Percentiles rank a stretch among this genome's conserved stretches.
Conservation (phyloP, 2,329 filamentous ascomycete genomes). For the Aspergillus texensis region DNA sequence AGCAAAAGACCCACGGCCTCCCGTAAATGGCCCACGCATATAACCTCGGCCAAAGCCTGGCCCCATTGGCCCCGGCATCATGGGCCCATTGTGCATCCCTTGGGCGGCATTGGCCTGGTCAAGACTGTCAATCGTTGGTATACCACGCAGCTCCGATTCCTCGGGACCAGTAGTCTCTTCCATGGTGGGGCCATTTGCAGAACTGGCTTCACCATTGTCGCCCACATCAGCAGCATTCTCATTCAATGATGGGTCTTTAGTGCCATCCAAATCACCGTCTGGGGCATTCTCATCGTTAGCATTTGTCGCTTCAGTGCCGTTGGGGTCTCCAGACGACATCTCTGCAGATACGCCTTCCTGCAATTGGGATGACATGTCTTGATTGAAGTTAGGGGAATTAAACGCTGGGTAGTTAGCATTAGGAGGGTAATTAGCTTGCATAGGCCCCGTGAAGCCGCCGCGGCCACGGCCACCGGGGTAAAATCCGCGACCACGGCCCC, state of each 20-base stretch:
- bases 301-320: constrained; percentile 26
- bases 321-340: constrained; percentile 13
- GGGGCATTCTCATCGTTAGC: constrained; percentile 38
- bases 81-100: constrained; percentile 34
- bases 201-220: constrained; percentile 17
- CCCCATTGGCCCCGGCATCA: constrained; percentile 28
- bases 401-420: constrained; percentile 38
- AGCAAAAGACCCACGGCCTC: constrained; percentile 41
- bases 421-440: constrained; percentile 37
- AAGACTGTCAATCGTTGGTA: constrained; percentile 36
- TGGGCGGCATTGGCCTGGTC: constrained; percentile 28
- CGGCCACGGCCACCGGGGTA: constrained; percentile 48
- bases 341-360: constrained; percentile 21
- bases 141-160: constrained; percentile 30
- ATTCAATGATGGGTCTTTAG: constrained; percentile 27
- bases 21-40: constrained; percentile 50
- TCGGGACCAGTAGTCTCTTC: constrained; percentile 20
- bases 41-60: constrained; percentile 45
- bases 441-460: constrained; percentile 41
- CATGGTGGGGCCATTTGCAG: constrained; percentile 13
- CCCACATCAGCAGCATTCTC: constrained; percentile 16
- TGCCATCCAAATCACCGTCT: constrained; percentile 35
- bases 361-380: constrained; percentile 21
- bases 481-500: constrained; percentile 66
- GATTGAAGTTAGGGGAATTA: constrained; percentile 31